Evolutionary conservation across 129 eudicot genomes (phyloP), one percentile per base, ranked within the genome.

Genomic region (Ambrosia trifida): DNA sequence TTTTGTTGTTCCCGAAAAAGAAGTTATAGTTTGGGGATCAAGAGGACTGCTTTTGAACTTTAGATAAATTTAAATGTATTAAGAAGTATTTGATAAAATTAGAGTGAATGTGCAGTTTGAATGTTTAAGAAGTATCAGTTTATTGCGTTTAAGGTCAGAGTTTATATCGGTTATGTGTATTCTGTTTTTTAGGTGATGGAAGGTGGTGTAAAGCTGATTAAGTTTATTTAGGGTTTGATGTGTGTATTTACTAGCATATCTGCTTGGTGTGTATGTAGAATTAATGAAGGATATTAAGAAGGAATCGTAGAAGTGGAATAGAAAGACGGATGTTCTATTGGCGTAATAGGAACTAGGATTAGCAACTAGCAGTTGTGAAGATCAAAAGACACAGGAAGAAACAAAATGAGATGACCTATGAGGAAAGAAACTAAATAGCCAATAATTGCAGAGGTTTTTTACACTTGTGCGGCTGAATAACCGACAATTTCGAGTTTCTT

Each of bases 1-100:
- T 24, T 24, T 24, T 1, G 28, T 24, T 24, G 0, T 24, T 24
- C 28, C 0, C 28, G 28, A 24, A 24, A 24, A 24, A 24, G 13
- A 66, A 41, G 18, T n/a, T 66, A 10, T 41, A 30, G 45, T 45
- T 69, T 76, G 60, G 61, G 75, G 75, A 69, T 58, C 52, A 36
- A 51, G 65, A 17, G 28, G 65, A 17, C 19, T 64, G 64, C 63
- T 16, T 68, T 76, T 76, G 75, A 16, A 46, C 33, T 57, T 76
- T 14, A 30, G 30, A 11, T 68, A 44, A 66, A 44, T 58, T 11
- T 57, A 17, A 57, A 17, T n/a, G 51, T 66, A 3, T 17, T 12
- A 43, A 3, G 52, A 31, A 64, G 46, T 54, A 32, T 7, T 31
- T 14, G 33, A 65, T n/a, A 4, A 36, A 36, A 1, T 36, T 36